These are phyloP conservation scores for Scheffersomyces segobiensis DNA, from an alignment of 1,139 yeast species.

Conservation along the genomic window DNA sequence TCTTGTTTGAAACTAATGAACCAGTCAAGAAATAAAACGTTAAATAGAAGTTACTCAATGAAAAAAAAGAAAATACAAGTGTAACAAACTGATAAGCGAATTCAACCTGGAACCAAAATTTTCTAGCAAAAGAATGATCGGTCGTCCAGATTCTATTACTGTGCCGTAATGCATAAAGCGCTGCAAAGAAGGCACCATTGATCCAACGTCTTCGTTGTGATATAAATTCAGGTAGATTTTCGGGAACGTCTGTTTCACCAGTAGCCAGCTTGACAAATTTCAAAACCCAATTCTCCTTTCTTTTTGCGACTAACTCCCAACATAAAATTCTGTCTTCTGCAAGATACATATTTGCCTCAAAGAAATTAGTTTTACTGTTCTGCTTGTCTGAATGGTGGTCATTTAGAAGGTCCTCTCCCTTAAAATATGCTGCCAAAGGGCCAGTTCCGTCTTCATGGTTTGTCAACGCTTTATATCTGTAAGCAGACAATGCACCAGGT, in stretches of 20 bases:
- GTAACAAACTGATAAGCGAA: conserved; percentile 78
- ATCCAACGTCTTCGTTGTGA: conserved; percentile 98
- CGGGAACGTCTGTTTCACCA: conserved; percentile 98
- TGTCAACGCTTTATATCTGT: conserved; percentile 82
- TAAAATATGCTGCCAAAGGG: conserved; percentile 83
- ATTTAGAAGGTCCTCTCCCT: conserved; percentile 71
- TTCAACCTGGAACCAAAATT: conserved; percentile 78
- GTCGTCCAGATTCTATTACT: conserved; percentile 82
- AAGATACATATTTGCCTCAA: conserved; percentile 94
- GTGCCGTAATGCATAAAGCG: conserved; percentile 80
- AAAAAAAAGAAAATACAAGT: conserved; percentile 82
- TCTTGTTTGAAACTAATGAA: conserved; percentile 56
- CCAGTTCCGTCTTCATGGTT: conserved; percentile 92
- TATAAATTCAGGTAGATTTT: conserved; percentile 82
- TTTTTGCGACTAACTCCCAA: conserved; percentile 95
- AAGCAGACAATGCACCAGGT: conserved; percentile 96
- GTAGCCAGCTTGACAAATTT: conserved; percentile 91
- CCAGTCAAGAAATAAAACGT: conserved; percentile 94
- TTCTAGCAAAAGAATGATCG: conserved; percentile 75
- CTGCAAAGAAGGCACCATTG: conserved; percentile 97
- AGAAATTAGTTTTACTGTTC: conserved; percentile 63
- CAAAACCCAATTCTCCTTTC: conserved; percentile 84
- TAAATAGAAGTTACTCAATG: conserved; percentile 84
- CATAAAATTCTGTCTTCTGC: conserved; percentile 97
- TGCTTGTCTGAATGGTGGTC: conserved; percentile 23